A percentile compares a stretch with the other conserved stretches of the same genome.
Evolutionary conservation across 2,329 filamentous ascomycete species (phyloP).

Genomic region (Sodiomyces alkalinus): DNA sequence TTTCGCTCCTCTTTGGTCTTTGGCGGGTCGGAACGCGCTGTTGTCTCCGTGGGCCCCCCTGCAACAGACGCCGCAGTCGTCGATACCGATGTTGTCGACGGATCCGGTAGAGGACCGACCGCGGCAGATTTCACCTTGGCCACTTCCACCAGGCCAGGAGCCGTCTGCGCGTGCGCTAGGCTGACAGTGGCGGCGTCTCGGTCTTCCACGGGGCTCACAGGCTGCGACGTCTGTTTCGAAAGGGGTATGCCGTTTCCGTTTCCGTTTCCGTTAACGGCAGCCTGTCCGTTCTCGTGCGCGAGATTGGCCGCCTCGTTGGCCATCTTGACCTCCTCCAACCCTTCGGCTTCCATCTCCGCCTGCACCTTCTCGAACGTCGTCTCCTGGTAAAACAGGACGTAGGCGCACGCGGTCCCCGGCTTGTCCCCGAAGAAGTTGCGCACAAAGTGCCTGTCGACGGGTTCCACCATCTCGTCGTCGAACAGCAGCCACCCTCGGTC

Average conservation of each 20-base stretch:
- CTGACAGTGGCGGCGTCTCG: slow-evolving; percentile 17
- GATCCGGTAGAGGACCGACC: no score
- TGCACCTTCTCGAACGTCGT: slow-evolving; percentile 53
- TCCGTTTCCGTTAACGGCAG: no score
- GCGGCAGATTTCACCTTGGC: no score
- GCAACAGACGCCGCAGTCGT: not conserved
- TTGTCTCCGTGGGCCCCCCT: not conserved
- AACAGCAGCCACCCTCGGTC: slow-evolving; percentile 93
- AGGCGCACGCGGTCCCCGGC: slow-evolving; percentile 80
- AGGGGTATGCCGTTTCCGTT: slow-evolving; percentile 25
- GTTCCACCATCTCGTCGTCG: slow-evolving; percentile 97
- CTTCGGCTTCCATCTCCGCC: slow-evolving; percentile 74
- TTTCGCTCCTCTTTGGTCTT: slow-evolving; percentile 46
- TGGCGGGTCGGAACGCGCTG: slow-evolving; percentile 7
- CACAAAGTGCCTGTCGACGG: slow-evolving; percentile 91
- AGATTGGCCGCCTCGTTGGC: slow-evolving; percentile 41
- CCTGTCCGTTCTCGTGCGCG: slow-evolving; percentile 31
- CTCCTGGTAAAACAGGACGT: slow-evolving; percentile 96
- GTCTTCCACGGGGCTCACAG: slow-evolving; percentile 27
- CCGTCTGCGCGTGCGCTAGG: slow-evolving; percentile 52
- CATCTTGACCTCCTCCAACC: slow-evolving; percentile 44
- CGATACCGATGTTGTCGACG: no score
- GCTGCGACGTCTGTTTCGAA: slow-evolving; percentile 34
- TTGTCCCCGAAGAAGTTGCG: slow-evolving; percentile 95
- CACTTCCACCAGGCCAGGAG: slow-evolving; percentile 26